These are phyloP conservation scores for Plantago ovata DNA, from an alignment of 257 asterid species.

Conservation along the genomic window DNA sequence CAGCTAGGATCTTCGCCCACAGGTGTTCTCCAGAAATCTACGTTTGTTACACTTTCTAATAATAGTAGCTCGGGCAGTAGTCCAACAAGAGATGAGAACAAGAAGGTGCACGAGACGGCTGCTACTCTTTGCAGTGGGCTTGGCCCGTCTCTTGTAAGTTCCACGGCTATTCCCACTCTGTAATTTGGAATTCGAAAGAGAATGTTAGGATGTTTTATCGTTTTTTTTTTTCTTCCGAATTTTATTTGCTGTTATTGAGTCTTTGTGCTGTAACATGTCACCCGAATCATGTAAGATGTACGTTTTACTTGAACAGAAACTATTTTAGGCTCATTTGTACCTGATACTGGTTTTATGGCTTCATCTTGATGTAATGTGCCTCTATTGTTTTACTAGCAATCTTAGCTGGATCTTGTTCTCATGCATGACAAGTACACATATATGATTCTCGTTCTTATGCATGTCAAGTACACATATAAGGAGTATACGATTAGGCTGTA, in stretches of 20 bases:
- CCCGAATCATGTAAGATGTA: not conserved
- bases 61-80: conserved; percentile 78
- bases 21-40: conserved; percentile 64
- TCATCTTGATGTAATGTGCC: not conserved
- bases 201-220: not conserved
- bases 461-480: no score
- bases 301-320: not conserved
- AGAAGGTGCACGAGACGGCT: conserved; percentile 35
- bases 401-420: no score
- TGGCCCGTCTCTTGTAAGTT: conserved; percentile 39
- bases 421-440: no score
- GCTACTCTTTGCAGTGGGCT: conserved; percentile 36
- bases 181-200: conserved; percentile 2
- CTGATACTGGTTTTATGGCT: no score
- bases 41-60: conserved; percentile 62
- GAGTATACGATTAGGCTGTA: no score
- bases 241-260: not conserved
- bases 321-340: not conserved
- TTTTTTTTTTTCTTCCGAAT: not conserved
- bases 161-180: conserved; percentile 44
- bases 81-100: conserved; percentile 41
- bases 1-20: conserved; percentile 67
- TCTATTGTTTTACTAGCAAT: not conserved
- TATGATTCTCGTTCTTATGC: no score
- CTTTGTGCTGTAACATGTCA: not conserved